Evolutionary conservation across 2,329 filamentous ascomycete species (phyloP).

Genomic region (Claviceps capensis): DNA sequence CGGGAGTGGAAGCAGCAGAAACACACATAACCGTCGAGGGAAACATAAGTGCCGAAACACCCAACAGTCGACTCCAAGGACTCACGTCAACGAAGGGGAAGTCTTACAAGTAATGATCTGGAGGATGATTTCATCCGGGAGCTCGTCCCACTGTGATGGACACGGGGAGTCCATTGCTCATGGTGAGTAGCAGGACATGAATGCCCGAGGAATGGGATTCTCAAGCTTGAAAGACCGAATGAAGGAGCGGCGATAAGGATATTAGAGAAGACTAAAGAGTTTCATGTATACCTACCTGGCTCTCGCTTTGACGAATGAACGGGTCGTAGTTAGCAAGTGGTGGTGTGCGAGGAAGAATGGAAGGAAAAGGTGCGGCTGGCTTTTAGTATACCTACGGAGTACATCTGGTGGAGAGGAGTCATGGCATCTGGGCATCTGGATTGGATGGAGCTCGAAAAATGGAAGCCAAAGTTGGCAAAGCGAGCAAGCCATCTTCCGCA

Average conservation of each 20-base stretch:
- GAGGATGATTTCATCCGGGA: slow-evolving; percentile 51
- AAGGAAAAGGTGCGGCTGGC: not conserved
- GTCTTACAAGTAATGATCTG: slow-evolving; percentile 48
- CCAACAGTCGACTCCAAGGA: not conserved
- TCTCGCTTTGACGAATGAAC: not conserved
- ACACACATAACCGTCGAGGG: not conserved
- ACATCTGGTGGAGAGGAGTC: not conserved
- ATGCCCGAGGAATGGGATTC: not conserved
- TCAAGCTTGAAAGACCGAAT: not conserved
- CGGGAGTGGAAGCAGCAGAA: not conserved
- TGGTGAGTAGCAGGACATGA: slow-evolving; percentile 6
- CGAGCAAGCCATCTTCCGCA: not conserved
- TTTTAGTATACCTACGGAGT: not conserved
- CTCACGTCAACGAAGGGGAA: not conserved
- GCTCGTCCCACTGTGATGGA: slow-evolving; percentile 26
- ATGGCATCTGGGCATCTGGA: not conserved
- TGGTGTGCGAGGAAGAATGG: not conserved
- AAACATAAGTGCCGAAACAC: not conserved
- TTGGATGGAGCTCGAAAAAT: not conserved
- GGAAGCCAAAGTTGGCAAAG: not conserved
- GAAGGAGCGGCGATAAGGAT: not conserved
- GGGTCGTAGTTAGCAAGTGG: not conserved
- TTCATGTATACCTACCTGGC: too few relatives aligned
- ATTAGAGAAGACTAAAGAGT: too few relatives aligned
- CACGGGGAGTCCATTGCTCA: slow-evolving; percentile 16